A percentile compares a stretch with the other conserved stretches of the same genome.
Evolutionary conservation across 495 filamentous ascomycete species (phyloP).

Genomic region (Penicillium mononematosum): DNA sequence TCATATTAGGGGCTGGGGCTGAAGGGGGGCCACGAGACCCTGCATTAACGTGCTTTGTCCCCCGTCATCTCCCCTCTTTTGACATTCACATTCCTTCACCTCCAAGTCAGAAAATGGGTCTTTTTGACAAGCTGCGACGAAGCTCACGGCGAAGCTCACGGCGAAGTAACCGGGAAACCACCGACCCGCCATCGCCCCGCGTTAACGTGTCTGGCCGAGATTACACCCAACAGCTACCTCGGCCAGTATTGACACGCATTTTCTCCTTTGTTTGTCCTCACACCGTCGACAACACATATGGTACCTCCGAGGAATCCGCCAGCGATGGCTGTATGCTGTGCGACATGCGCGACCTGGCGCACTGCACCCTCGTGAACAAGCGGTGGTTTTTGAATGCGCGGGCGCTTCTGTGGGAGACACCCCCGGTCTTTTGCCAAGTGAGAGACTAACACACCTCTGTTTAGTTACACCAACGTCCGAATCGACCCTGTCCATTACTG

Average conservation of each 20-base stretch:
- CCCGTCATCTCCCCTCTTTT: not conserved
- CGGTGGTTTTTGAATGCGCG: constrained; percentile 63
- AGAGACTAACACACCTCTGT: constrained; percentile 3
- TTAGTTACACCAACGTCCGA: constrained; percentile 82
- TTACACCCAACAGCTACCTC: constrained; percentile 55
- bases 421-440: constrained; percentile 4
- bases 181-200: constrained; percentile 26
- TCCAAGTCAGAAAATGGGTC: constrained; percentile 36
- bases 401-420: constrained; percentile 51
- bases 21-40: constrained; percentile 4
- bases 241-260: constrained; percentile 65
- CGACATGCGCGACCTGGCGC: constrained; percentile 86
- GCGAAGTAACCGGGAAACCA: constrained; percentile 29
- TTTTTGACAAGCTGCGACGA: constrained; percentile 37
- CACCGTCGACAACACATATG: constrained; percentile 69
- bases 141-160: constrained; percentile 23
- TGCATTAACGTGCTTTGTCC: constrained; percentile 19
- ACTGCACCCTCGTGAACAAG: constrained; percentile 69
- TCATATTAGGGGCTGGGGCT: constrained; percentile 15
- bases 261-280: constrained; percentile 86
- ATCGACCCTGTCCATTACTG: constrained; percentile 97
- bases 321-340: constrained; percentile 92
- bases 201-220: constrained; percentile 35
- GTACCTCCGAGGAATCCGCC: constrained; percentile 77
- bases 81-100: constrained; percentile 1